phyloP scores from a whole-genome alignment of 805 yeast species.

The Candida coquimbonensis region DNA sequence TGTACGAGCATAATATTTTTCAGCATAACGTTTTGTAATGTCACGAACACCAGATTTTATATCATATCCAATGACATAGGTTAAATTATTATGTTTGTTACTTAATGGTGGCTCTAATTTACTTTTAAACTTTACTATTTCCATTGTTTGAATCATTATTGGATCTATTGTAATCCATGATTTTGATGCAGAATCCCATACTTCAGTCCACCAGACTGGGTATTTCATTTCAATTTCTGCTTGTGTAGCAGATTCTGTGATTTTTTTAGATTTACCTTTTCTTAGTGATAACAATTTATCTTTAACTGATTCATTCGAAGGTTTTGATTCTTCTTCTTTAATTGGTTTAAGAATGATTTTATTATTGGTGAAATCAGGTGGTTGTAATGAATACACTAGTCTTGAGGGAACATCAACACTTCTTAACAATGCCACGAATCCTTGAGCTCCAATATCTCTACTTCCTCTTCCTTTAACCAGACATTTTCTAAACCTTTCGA shows the following conservation, averaged over 20 bases:
- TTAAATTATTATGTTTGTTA: conserved; percentile 50
- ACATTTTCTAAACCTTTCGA: conserved; percentile 36
- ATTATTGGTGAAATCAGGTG: conserved; percentile 67
- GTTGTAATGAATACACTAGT: conserved; percentile 77
- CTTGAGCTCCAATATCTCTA: conserved; percentile 77
- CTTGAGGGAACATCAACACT: conserved; percentile 67
- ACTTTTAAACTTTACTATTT: conserved; percentile 47
- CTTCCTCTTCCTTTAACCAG: conserved; percentile 54
- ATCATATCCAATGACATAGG: conserved; percentile 77
- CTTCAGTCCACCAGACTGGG: conserved; percentile 92
- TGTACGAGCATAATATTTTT: conserved; percentile 63
- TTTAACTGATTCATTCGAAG: conserved; percentile 1
- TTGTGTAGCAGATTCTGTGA: conserved; percentile 9
- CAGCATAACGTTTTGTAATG: conserved; percentile 78
- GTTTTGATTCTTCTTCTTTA: not conserved
- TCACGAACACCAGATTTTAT: conserved; percentile 60
- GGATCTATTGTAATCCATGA: conserved; percentile 90
- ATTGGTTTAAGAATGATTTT: conserved; percentile 11
- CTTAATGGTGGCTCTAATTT: conserved; percentile 67
- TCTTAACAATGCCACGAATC: conserved; percentile 71
- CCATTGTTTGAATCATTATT: conserved; percentile 53
- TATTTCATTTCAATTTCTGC: conserved; percentile 28
- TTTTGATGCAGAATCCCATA: conserved; percentile 69
- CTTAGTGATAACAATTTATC: conserved; percentile 17
- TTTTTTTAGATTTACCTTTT: conserved; percentile 10